phyloP scores from a whole-genome alignment of 345 rosid species.

The Lepidium sativum region DNA sequence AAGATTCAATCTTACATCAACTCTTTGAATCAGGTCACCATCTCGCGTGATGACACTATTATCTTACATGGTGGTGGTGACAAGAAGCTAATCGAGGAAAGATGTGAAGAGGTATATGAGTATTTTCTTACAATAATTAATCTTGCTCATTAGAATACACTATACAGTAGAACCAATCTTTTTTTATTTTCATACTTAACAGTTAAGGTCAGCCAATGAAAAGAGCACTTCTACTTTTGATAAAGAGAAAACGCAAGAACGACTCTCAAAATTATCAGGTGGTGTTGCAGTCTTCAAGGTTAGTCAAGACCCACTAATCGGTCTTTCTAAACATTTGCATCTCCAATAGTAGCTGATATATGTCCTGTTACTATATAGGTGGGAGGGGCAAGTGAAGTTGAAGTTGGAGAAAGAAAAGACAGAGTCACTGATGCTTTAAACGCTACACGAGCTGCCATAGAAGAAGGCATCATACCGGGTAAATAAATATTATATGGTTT shows the following conservation, averaged over 20 bases:
- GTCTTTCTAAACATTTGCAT: constrained; percentile 1
- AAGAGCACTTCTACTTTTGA: constrained; percentile 67
- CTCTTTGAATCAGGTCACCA: constrained; percentile 41
- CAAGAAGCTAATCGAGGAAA: constrained; percentile 79
- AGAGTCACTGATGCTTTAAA: constrained; percentile 92
- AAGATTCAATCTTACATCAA: not conserved
- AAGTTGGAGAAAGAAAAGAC: constrained; percentile 93
- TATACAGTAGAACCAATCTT: not conserved
- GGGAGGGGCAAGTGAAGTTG: constrained; percentile 87
- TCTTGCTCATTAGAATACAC: not conserved
- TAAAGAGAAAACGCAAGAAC: constrained; percentile 84
- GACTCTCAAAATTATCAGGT: constrained; percentile 77
- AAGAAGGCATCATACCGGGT: constrained; percentile 96
- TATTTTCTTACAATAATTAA: not conserved
- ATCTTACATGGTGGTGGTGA: constrained; percentile 84
- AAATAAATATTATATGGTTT: not conserved
- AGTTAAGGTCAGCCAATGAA: constrained; percentile 70
- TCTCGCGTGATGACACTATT: constrained; percentile 72
- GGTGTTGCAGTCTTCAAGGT: constrained; percentile 97
- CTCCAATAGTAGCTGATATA: not conserved
- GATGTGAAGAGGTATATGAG: constrained; percentile 92
- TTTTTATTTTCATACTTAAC: constrained; percentile 1
- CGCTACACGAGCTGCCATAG: constrained; percentile 95
- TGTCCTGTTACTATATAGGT: constrained; percentile 40
- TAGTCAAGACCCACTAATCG: constrained; percentile 1